These are phyloP conservation scores for Medicago ruthenica DNA, from an alignment of 306 rosid genomes.

Conservation along the genomic window DNA sequence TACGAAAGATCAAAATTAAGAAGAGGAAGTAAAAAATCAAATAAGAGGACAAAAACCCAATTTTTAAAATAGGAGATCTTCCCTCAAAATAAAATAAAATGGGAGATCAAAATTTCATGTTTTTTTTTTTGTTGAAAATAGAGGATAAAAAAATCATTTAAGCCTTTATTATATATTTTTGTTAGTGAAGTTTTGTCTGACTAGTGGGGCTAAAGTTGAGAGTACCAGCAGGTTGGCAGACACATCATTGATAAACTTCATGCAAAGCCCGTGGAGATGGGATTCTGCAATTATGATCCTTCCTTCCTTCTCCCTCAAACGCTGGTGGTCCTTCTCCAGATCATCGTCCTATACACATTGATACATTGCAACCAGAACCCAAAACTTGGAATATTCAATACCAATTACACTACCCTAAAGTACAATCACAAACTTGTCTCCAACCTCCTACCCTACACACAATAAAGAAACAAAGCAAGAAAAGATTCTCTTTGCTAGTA, in stretches of 20 bases:
- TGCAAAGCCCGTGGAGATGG: constrained; percentile 40
- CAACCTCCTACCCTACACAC: constrained; percentile 35
- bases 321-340: constrained; percentile 35
- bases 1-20: too few species aligned
- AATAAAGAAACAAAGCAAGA: neutral
- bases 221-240: neutral
- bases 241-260: constrained; percentile 32
- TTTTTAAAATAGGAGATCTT: too few species aligned
- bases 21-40: too few species aligned
- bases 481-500: constrained; percentile 42
- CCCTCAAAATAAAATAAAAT: too few species aligned
- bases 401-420: constrained; percentile 25
- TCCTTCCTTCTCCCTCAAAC: constrained; percentile 1
- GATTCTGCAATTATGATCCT: constrained; percentile 20
- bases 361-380: neutral
- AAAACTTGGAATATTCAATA: neutral
- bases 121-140: too few species aligned
- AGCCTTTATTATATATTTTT: too few species aligned
- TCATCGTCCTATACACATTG: neutral
- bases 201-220: constrained; percentile 18
- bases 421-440: constrained; percentile 39
- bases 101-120: too few species aligned
- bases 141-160: too few species aligned
- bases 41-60: too few species aligned
- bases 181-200: neutral